A percentile compares a stretch with the other conserved stretches of the same genome.
These are phyloP conservation scores for Ambrosia artemisiifolia DNA, from an alignment of 129 eudicot species.

Conservation along the genomic window DNA sequence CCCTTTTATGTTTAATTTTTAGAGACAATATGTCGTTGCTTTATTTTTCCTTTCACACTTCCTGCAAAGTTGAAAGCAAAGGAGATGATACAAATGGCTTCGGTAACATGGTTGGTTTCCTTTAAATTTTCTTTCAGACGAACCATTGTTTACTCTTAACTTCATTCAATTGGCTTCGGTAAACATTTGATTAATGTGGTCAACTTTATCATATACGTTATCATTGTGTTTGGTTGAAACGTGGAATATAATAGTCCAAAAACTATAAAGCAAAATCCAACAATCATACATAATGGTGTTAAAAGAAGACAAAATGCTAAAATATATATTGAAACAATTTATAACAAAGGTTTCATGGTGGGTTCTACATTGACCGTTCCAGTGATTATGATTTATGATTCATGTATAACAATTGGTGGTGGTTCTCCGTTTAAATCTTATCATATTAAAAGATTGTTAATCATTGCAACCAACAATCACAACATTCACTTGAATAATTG, in stretches of 20 bases:
- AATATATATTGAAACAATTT: neutral
- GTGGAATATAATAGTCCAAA: neutral
- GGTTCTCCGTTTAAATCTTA: constrained; percentile 7
- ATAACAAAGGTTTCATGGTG: constrained; percentile 23
- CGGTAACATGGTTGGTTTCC: too few species aligned
- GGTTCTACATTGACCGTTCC: constrained; percentile 21
- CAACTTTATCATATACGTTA: too few species aligned
- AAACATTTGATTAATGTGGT: too few species aligned
- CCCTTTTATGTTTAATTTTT: too few species aligned
- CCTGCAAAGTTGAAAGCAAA: too few species aligned
- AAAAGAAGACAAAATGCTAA: constrained; percentile 7
- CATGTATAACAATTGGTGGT: too few species aligned
- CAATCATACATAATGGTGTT: constrained; percentile 2
- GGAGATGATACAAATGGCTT: too few species aligned
- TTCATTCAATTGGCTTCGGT: too few species aligned
- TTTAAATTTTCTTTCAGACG: too few species aligned
- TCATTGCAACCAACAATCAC: constrained; percentile 18
- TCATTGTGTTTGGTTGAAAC: neutral
- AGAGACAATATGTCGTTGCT: too few species aligned
- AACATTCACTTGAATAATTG: neutral
- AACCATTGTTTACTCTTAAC: too few species aligned
- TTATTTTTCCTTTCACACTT: too few species aligned
- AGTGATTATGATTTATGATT: constrained; percentile 12
- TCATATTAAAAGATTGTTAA: neutral
- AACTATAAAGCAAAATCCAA: neutral